phyloP scores from a whole-genome alignment of 495 filamentous ascomycete species.

The Immersiella caudata region DNA sequence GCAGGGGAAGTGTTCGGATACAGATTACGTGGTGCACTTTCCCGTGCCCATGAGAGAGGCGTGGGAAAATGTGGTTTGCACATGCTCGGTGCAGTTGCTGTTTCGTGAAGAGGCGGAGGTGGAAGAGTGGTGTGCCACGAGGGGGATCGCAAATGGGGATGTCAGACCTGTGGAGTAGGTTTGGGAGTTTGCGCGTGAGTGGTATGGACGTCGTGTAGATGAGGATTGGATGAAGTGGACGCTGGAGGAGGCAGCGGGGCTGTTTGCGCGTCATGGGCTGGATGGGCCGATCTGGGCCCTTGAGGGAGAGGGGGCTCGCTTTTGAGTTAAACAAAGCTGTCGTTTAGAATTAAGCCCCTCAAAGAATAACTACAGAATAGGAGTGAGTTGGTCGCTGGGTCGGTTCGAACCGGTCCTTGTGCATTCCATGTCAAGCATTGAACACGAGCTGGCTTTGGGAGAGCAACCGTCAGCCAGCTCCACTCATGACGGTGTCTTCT shows the following conservation, averaged over 20 bases:
- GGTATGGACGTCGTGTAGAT: neutral
- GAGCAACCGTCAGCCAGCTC: no score
- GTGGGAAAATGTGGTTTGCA: neutral
- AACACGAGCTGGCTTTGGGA: no score
- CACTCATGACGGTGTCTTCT: no score
- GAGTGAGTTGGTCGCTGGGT: no score
- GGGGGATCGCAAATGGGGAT: neutral
- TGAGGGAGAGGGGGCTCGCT: neutral
- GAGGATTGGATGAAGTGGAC: neutral
- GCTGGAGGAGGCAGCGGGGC: neutral
- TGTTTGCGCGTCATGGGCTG: neutral
- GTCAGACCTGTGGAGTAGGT: neutral
- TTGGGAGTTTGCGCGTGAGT: neutral
- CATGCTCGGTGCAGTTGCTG: neutral
- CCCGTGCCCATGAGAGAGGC: neutral
- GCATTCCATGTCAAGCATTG: no score
- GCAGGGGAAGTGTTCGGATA: neutral
- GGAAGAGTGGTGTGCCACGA: neutral
- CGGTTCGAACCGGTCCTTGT: no score
- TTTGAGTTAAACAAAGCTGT: slow-evolving; percentile 45
- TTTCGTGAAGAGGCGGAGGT: neutral
- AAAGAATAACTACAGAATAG: no score
- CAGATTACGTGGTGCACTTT: neutral
- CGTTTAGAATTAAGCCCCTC: no score
- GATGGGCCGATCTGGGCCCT: neutral